Base-by-base conservation (phyloP, 768 basidiomycete species). In the Calocera cornea region DNA sequence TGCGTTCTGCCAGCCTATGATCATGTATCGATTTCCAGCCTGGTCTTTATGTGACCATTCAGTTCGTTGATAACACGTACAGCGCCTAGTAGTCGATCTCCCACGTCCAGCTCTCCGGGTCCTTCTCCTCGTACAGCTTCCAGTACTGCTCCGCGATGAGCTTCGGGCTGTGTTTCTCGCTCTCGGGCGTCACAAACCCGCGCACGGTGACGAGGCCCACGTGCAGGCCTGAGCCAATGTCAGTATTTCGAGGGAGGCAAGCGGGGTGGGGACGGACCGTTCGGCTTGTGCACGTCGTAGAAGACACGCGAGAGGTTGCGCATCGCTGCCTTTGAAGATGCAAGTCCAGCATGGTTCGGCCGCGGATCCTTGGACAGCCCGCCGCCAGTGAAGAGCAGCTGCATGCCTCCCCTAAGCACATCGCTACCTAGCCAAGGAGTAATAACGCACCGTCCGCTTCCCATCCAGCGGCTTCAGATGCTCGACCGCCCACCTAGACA, bases 161-260 rank as follows among this genome's bases (percentile, higher is more conserved):
- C 54, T 60, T 27, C 27, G 54, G 54, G 54, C 54, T 60, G 16
- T 33, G 31, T 33, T 60, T 60, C 27, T 27, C 54, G 22, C 54
- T 60, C 54, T 60, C 54, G 31, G 54, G 54, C 7, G 54, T 60
- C 14, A 60, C 54, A 19, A 60, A 60, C 27, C 54, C 54, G 27
- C 54, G 54, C 24, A 60, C 54, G 31, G 54, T 60, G 54, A 60
- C 54, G 31, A 60, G 54, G 54, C 54, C 54, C 5, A 60, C 54
- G 31, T 60, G 54, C 54, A 60, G 54, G 14, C 54, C 54, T 60
- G 54, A 2, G 31, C 14, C 14, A 33, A 16, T 29, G 54, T 60
- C 22, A 60, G 31, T 31, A 33, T 8, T 33, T 11, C 22, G 54
- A 11, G 22, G 19, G 2, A 60, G 54, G 5, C 11, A 5, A 27